Base-by-base conservation (phyloP, 768 basidiomycete species). In the Podaxis rugospora region DNA sequence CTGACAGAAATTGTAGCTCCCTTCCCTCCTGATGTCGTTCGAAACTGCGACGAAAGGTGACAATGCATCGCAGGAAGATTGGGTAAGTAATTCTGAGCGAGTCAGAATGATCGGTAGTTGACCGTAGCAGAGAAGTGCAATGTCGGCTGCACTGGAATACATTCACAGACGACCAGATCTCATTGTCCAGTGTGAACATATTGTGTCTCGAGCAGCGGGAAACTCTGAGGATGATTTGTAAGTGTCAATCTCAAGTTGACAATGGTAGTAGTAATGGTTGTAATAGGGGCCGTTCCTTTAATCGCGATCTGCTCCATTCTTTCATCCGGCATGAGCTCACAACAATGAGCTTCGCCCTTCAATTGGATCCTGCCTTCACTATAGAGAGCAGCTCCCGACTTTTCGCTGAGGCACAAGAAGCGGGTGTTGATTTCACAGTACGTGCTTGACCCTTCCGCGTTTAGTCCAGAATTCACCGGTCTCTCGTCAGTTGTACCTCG, bases 361-460 rank as follows among this genome's bases (percentile, higher is more conserved):
- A 81, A 47, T 67, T 85, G 23, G 84, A 87, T 66, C 81, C 83
- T 1, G 72, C 74, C 58, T 75, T 84, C 14, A 71, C 77, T 0
- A 80, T 79, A 59, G 83, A 86, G 64, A 74, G 66, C 67, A 69
- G 74, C 3, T 71, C 82, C 7, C 81, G 82, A 50, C 72, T 89
- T 62, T 75, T 78, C 47, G 66, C 76, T 1, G 90, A 92, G 66
- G 82, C 86, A 5, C 80, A 82, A 51, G 89, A 90, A 62, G 74
- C 75, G 59, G 81, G 83, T n/a, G 65, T 75, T 23, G 84, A 88
- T 35, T 71, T 90, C 4, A 81, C 83, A 68, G 90, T 88, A 59
- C 68, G 75, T 61, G 2, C 14, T 39, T 52, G 27, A 39, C 32
- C 28, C n/a, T 57, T 32, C 32, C 28, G 62, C 36, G 32, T 42